Base-by-base conservation (phyloP, 768 basidiomycete genomes). In the Hemileccinum rubropunctum region DNA sequence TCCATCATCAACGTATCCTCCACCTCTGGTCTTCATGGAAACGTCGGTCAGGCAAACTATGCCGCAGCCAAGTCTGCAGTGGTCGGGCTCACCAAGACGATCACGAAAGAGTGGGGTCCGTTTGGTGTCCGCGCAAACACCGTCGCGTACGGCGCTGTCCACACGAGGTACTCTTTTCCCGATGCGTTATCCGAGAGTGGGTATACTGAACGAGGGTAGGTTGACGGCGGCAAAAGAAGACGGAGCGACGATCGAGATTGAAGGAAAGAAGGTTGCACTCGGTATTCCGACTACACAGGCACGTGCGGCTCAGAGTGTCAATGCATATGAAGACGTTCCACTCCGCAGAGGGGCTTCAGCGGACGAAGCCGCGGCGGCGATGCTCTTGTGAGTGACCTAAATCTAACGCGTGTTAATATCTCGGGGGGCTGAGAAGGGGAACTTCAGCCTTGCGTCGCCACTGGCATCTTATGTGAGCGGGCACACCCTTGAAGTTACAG, bases 21-120 rank as follows among this genome's bases (percentile, higher is more conserved):
- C 0, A 84, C 80, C 3, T 78, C 82, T n/a, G 91, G 90, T 42
- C 76, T 92, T 26, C 90, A 92, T 66, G 91, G 90, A 17, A 91
- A 89, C 65, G 85, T 91, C 45, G 91, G 91, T 4, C 91, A 92
- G 67, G 83, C 76, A 14, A 91, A 91, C 71, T 91, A 89, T 59
- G 82, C 89, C 20, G 79, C 88, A 1, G 89, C 86, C 52, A 91
- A 91, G 61, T 72, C 88, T 12, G 90, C 85, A 8, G 82, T 92
- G 35, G 59, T 85, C 50, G 91, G 90, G 13, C 71, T 92, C 45
- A 88, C 89, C 34, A 92, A 91, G 74, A 92, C 90, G 35, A 82
- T 89, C 56, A 83, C 84, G 42, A 93, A 92, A 65, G 91, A 93
- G 63, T 93, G 90, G 90, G 91, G 91, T 27, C 68, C 74, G 4